Percentiles rank a stretch among this genome's conserved stretches.
phyloP scores from a whole-genome alignment of 768 basidiomycete species.

The Termitomyces sp. region DNA sequence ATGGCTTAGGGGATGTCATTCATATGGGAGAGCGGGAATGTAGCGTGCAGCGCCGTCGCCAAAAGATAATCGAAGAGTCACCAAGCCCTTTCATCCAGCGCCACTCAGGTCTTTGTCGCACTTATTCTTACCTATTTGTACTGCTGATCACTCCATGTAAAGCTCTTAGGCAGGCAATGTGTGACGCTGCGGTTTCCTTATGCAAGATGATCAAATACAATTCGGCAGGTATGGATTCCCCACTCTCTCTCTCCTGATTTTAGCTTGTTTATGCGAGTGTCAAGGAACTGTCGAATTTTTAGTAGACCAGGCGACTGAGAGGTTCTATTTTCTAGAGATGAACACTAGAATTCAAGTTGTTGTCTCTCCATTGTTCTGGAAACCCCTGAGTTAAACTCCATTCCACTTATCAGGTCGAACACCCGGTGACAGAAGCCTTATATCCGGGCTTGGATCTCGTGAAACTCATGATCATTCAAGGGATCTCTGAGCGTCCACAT shows the following conservation, averaged over 20 bases:
- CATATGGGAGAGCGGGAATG: conserved; percentile 72
- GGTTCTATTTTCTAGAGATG: conserved; percentile 70
- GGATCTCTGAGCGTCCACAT: conserved; percentile 28
- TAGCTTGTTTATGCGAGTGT: background rate
- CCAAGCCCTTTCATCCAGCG: conserved; percentile 52
- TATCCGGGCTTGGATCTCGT: conserved; percentile 58
- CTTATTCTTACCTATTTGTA: background rate
- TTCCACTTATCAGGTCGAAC: conserved; percentile 49
- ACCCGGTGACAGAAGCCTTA: conserved; percentile 56
- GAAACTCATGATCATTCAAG: conserved; percentile 60
- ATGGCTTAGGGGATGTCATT: conserved; percentile 51
- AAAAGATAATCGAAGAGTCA: conserved; percentile 70
- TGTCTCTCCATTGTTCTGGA: background rate
- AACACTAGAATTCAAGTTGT: conserved; percentile 58
- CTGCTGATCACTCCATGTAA: background rate
- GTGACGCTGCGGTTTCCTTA: conserved; percentile 46
- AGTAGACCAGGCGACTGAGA: conserved; percentile 44
- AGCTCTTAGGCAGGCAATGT: conserved; percentile 46
- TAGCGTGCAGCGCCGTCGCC: conserved; percentile 62
- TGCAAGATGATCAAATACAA: conserved; percentile 46
- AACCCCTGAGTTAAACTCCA: background rate
- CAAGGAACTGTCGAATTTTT: conserved; percentile 69
- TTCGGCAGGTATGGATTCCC: conserved; percentile 44
- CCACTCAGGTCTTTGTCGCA: conserved; percentile 34
- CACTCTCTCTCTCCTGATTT: background rate